A percentile compares a stretch with the other conserved stretches of the same genome.
phyloP scores from a whole-genome alignment of 2,329 filamentous ascomycete species.

The Moelleriella libera region DNA sequence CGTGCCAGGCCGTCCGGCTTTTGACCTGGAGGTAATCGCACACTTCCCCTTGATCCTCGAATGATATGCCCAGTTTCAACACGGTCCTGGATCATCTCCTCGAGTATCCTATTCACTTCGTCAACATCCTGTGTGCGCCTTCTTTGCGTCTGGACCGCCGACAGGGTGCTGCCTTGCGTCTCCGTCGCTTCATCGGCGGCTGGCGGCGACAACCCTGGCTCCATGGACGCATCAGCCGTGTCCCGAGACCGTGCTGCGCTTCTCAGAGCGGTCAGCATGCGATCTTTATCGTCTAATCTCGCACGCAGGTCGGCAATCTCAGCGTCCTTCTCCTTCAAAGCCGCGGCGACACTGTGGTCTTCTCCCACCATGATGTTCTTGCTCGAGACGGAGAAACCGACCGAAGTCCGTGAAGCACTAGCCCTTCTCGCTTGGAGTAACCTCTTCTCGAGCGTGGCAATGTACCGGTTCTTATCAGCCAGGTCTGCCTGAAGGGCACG shows the following conservation, averaged over 20 bases:
- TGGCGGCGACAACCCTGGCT: too few species aligned
- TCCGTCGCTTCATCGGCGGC: not conserved
- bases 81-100: slow-evolving; percentile 90
- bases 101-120: slow-evolving; percentile 84
- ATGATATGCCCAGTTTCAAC: slow-evolving; percentile 64
- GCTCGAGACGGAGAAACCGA: slow-evolving; percentile 48
- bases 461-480: slow-evolving; percentile 94
- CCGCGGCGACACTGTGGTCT: slow-evolving; percentile 57
- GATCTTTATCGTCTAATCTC: slow-evolving; percentile 84
- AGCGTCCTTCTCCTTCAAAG: slow-evolving; percentile 76
- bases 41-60: slow-evolving; percentile 51
- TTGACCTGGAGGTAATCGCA: slow-evolving; percentile 39
- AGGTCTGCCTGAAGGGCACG: slow-evolving; percentile 88
- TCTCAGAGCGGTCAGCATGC: slow-evolving; percentile 78
- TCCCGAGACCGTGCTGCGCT: slow-evolving; percentile 79
- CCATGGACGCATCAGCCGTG: slow-evolving; percentile 46
- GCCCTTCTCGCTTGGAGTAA: slow-evolving; percentile 80
- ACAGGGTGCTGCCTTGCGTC: slow-evolving; percentile 10
- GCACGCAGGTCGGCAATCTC: slow-evolving; percentile 87
- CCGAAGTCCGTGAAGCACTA: slow-evolving; percentile 76
- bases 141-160: slow-evolving; percentile 18
- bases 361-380: slow-evolving; percentile 60
- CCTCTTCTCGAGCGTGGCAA: slow-evolving; percentile 82
- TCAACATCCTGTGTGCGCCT: slow-evolving; percentile 60
- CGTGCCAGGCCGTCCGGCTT: slow-evolving; percentile 23